Evolutionary conservation across 164 flowering plant genomes (phyloP).

Genomic region (Echeveria elegans): DNA sequence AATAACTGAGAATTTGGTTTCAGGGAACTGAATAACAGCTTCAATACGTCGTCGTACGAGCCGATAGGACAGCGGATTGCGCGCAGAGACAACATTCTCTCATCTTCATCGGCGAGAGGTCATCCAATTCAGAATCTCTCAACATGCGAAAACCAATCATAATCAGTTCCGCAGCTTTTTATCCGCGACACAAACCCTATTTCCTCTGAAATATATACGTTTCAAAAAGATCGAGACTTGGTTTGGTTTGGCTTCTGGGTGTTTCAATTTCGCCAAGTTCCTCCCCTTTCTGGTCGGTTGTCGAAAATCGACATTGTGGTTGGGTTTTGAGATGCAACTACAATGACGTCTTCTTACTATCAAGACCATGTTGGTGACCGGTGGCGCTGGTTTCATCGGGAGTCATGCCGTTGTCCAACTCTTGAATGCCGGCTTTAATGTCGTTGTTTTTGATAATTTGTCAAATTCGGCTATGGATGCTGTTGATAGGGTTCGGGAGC

Average conservation of each 20-base stretch:
- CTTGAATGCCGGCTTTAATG: slow-evolving; percentile 51
- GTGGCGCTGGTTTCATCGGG: slow-evolving; percentile 93
- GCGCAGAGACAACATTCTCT: neutral
- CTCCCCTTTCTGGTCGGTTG: neutral
- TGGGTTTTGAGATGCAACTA: neutral
- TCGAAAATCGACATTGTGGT: neutral
- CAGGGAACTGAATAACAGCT: too few relatives aligned
- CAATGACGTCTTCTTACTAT: neutral
- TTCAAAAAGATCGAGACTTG: neutral
- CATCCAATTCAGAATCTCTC: neutral
- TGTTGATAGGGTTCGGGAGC: slow-evolving; percentile 43
- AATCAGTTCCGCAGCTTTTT: neutral
- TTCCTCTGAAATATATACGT: neutral
- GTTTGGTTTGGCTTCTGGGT: neutral
- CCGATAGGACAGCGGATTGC: neutral
- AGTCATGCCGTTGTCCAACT: slow-evolving; percentile 84
- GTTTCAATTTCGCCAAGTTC: neutral
- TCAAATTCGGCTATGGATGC: slow-evolving; percentile 64
- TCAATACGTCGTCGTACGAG: neutral
- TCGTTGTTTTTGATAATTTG: slow-evolving; percentile 68
- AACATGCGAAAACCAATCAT: slow-evolving; percentile 1
- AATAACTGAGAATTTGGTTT: too few relatives aligned
- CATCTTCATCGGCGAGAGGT: neutral
- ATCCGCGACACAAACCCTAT: neutral
- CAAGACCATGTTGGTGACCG: slow-evolving; percentile 66